phyloP scores from a whole-genome alignment of 768 basidiomycete species.

The Leccinum aurantiacum region DNA sequence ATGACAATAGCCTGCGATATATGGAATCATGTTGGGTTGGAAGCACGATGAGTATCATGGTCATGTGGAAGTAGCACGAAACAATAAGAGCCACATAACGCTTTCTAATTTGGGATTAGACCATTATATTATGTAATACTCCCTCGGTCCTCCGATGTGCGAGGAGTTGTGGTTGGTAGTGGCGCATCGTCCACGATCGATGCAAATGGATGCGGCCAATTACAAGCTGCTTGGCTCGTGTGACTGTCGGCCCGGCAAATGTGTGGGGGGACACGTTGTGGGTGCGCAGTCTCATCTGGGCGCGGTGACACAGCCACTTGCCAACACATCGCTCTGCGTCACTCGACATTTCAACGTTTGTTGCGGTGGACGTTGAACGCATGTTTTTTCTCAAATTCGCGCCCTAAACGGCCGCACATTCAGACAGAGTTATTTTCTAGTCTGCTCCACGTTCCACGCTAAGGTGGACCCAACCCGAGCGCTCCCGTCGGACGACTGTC shows the following conservation, averaged over 20 bases:
- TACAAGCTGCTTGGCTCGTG: neutral
- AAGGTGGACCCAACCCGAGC: neutral
- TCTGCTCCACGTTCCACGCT: conserved; percentile 4
- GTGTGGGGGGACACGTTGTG: neutral
- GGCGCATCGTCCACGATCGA: too few species aligned
- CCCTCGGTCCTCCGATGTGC: neutral
- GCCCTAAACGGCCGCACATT: conserved; percentile 1
- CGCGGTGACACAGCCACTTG: conserved; percentile 13
- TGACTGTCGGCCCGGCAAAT: neutral
- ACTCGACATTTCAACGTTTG: conserved; percentile 1
- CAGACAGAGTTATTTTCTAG: too few species aligned
- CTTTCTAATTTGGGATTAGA: conserved; percentile 18
- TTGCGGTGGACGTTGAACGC: conserved; percentile 1
- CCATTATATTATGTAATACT: conserved; percentile 3
- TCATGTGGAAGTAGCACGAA: neutral
- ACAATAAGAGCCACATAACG: conserved; percentile 25
- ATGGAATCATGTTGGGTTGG: neutral
- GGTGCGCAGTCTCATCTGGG: neutral
- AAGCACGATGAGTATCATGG: conserved; percentile 1
- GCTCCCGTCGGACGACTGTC: neutral
- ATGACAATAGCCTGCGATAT: conserved; percentile 16
- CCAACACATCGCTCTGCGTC: neutral
- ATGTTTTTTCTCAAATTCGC: conserved; percentile 3
- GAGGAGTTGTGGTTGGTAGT: too few species aligned
- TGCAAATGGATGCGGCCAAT: too few species aligned